Evolutionary conservation across 257 asterid genomes (phyloP).

Genomic region (Jacaranda copaia): DNA sequence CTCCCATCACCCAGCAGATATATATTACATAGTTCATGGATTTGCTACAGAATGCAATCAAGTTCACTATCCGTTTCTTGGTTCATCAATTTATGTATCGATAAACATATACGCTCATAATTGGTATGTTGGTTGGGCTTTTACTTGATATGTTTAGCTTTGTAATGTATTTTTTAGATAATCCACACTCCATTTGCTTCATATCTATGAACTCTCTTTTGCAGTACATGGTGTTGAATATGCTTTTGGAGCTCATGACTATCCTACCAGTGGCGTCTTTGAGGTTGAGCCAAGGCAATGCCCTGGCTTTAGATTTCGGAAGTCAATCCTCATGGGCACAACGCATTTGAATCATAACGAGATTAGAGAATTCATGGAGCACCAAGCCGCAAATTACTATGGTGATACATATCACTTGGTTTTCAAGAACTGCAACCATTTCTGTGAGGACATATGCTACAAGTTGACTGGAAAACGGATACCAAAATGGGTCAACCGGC

Average conservation of each 20-base stretch:
- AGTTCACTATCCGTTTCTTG: too few relatives aligned
- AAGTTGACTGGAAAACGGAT: slow-evolving; percentile 72
- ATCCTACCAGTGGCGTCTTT: slow-evolving; percentile 80
- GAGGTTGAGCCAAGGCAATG: slow-evolving; percentile 86
- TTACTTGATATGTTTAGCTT: too few relatives aligned
- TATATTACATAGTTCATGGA: too few relatives aligned
- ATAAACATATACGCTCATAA: too few relatives aligned
- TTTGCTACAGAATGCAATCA: too few relatives aligned
- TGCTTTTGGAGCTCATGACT: slow-evolving; percentile 87
- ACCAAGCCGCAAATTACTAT: slow-evolving; percentile 57
- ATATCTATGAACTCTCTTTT: background rate
- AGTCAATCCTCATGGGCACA: slow-evolving; percentile 76
- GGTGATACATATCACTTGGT: slow-evolving; percentile 85
- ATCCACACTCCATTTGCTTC: background rate
- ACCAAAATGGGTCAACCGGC: slow-evolving; percentile 93
- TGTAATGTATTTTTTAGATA: too few relatives aligned
- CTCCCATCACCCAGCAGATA: too few relatives aligned
- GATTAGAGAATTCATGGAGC: slow-evolving; percentile 78
- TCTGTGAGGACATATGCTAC: slow-evolving; percentile 79
- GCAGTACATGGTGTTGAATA: slow-evolving; percentile 85
- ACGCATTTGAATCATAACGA: slow-evolving; percentile 64
- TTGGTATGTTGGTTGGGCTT: too few relatives aligned
- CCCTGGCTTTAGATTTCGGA: slow-evolving; percentile 84
- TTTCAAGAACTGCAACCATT: slow-evolving; percentile 89
- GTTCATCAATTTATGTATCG: too few relatives aligned